Percentiles rank a stretch among this genome's conserved stretches.
Evolutionary conservation across 371 early-diverging fungal genomes (phyloP).

Genomic region (Choanephora cucurbitarum): DNA sequence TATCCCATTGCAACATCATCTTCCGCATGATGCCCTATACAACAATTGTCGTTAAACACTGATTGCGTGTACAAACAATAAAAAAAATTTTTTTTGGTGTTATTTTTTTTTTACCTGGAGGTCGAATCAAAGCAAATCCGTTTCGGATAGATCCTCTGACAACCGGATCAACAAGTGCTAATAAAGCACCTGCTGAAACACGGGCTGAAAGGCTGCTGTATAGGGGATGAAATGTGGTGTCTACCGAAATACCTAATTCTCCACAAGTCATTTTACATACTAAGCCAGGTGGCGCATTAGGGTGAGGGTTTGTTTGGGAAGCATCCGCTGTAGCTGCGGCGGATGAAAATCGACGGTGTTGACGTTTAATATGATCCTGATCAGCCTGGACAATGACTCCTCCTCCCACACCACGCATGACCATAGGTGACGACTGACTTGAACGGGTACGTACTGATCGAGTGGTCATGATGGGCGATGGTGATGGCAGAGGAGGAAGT

Average conservation of each 20-base stretch:
- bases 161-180: constrained; percentile 54
- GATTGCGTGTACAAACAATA: too few relatives aligned
- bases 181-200: constrained; percentile 60
- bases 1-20: constrained; percentile 69
- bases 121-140: constrained; percentile 68
- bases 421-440: constrained; percentile 1
- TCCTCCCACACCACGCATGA: constrained; percentile 41
- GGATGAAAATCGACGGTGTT: constrained; percentile 39
- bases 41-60: too few relatives aligned
- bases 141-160: constrained; percentile 59
- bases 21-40: constrained; percentile 72
- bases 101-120: constrained; percentile 50
- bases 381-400: constrained; percentile 33
- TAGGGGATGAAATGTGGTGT: constrained; percentile 62
- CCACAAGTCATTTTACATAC: constrained; percentile 60
- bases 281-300: constrained; percentile 51
- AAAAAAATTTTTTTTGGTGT: too few relatives aligned
- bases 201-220: constrained; percentile 56
- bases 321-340: constrained; percentile 33
- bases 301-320: constrained; percentile 20
- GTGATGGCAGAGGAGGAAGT: neutral
- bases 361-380: constrained; percentile 29
- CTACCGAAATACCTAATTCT: constrained; percentile 58
- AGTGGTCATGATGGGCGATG: constrained; percentile 2
- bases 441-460: neutral